Evolutionary conservation across 495 filamentous ascomycete genomes (phyloP), one percentile per base, ranked within the genome.

Genomic region (Podospora bellae-mahoneyi): DNA sequence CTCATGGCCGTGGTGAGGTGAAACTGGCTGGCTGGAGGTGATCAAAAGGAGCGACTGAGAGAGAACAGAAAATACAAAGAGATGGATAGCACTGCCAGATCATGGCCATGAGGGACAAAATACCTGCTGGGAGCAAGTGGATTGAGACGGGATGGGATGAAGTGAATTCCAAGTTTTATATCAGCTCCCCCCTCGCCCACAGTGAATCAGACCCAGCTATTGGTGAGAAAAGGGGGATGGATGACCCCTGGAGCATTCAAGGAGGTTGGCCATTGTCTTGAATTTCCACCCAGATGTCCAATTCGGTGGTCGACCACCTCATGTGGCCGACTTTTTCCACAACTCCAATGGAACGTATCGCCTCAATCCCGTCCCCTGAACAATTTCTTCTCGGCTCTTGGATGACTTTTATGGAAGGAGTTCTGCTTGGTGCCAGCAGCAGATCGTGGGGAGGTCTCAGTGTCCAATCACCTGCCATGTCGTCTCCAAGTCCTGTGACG

Each of bases 1-100:
- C 64, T 66, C 69, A 71, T 71, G 39, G 13, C 39, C 2, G 13
- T 48, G 39, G 39, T 48, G 39, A 48, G 39, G 39, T 48, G 39
- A 48, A 13, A 10, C 39, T 48, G 39, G 5, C 39, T 13, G 39
- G 9, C 9, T 48, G 39, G 39, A 48, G 39, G 2, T 10, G 39
- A 0, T 48, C 6, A 6, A 48, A 48, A 48, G 39, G 39, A 48
- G 39, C 13, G 39, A 48, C 39, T 48, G 15, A 16, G 13, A 48
- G 13, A 48, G 39, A 16, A 48, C 39, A 48, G 2, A 10, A 9
- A 48, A 48, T 48, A 48, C 1, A 48, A 13, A 48, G 15, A 48
- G 13, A 48, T 3, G 39, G 13, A 48, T 3, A 10, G 15, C 39
- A 10, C 39, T 48, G 13, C 39, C 39, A 48, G 39, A 48, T 13